Percentiles rank a stretch among this genome's conserved stretches.
phyloP scores from a whole-genome alignment of 176 grass and related monocot species.

The Chrysopogon serrulatus region DNA sequence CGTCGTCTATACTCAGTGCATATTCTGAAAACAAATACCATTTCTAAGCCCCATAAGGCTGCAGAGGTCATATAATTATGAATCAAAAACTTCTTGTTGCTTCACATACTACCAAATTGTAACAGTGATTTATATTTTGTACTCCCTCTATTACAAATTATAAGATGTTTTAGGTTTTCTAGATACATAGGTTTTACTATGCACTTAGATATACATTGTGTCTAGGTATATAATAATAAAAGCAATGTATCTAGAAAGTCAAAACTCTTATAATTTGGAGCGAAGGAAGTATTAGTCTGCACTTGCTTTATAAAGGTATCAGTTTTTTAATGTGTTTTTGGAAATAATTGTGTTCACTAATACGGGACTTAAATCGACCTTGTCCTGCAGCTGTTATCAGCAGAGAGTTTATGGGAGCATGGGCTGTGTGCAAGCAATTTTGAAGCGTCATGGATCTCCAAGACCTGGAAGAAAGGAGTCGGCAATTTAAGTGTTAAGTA shows the following conservation, averaged over 20 bases:
- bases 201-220: not conserved
- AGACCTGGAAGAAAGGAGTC: conserved; percentile 48
- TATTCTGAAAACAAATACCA: not conserved
- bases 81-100: not conserved
- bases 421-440: conserved; percentile 79
- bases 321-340: not conserved
- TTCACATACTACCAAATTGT: not conserved
- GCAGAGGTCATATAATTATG: not conserved
- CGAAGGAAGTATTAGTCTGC: not conserved
- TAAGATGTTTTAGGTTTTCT: not conserved
- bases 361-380: not conserved
- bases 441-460: conserved; percentile 81
- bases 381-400: conserved; percentile 63
- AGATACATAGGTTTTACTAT: not conserved
- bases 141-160: not conserved
- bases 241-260: not conserved
- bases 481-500: conserved; percentile 74
- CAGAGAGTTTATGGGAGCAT: conserved; percentile 69
- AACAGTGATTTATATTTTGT: not conserved
- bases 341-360: not conserved
- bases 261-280: not conserved
- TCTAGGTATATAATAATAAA: not conserved
- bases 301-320: not conserved
- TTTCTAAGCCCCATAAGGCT: not conserved
- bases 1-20: not conserved